Evolutionary conservation across 1,284 basidiomycete genomes (phyloP).

Genomic region (Leucocoprinus gongylophorus): DNA sequence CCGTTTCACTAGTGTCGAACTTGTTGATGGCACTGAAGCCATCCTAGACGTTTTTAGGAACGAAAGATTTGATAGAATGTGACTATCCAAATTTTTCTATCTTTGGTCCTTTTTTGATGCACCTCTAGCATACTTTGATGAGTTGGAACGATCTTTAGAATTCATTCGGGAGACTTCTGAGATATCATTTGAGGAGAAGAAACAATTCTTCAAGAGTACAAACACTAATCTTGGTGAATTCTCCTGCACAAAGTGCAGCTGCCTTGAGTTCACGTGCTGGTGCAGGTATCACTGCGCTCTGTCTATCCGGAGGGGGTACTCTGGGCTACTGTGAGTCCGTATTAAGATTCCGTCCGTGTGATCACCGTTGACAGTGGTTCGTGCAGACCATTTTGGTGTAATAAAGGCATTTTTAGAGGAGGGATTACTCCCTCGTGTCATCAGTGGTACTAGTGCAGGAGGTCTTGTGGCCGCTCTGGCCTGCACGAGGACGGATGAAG

Average conservation of each 20-base stretch:
- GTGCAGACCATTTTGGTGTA: conserved; percentile 83
- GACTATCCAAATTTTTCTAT: conserved; percentile 18
- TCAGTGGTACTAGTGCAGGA: conserved; percentile 91
- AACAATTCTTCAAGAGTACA: conserved; percentile 83
- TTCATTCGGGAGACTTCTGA: conserved; percentile 70
- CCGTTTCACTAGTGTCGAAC: background rate
- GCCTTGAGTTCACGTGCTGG: background rate
- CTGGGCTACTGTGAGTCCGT: conserved; percentile 80
- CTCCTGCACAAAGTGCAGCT: background rate
- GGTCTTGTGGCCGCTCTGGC: conserved; percentile 80
- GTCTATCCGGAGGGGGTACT: conserved; percentile 89
- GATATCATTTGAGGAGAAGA: conserved; percentile 83
- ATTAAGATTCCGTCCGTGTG: background rate
- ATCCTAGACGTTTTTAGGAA: conserved; percentile 77
- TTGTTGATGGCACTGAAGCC: background rate
- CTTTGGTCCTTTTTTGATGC: background rate
- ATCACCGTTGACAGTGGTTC: background rate
- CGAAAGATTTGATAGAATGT: conserved; percentile 84
- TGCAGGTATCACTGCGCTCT: conserved; percentile 65
- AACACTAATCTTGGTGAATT: conserved; percentile 85
- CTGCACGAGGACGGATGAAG: conserved; percentile 88
- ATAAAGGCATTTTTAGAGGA: conserved; percentile 89
- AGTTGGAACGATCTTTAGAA: conserved; percentile 68
- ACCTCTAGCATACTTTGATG: conserved; percentile 65
- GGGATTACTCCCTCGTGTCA: conserved; percentile 80